These are phyloP conservation scores for Liriodendron chinense DNA, from an alignment of 164 flowering plant species.

Conservation along the genomic window DNA sequence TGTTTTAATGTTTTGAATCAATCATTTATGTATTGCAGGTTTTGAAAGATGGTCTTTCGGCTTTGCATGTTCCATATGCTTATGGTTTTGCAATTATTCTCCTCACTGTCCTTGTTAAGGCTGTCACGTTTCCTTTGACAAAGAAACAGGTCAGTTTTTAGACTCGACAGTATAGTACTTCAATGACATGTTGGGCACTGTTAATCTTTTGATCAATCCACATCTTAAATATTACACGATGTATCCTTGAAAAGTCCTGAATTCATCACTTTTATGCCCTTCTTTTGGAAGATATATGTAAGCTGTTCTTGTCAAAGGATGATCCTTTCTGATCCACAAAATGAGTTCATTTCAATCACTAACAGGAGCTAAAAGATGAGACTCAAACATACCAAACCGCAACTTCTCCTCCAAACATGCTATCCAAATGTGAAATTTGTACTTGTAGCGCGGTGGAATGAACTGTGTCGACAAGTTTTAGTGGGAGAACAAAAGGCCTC, in stretches of 20 bases:
- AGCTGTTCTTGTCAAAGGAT: not conserved
- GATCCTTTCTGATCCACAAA: not conserved
- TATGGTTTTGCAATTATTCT: conserved; percentile 97
- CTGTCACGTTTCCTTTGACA: conserved; percentile 87
- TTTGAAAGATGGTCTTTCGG: conserved; percentile 72
- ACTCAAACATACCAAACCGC: too few relatives aligned
- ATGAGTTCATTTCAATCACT: too few relatives aligned
- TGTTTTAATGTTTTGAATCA: not conserved
- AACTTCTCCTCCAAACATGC: too few relatives aligned
- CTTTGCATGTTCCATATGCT: conserved; percentile 79
- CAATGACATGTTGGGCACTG: not conserved
- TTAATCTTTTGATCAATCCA: not conserved
- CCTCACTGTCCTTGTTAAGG: conserved; percentile 87
- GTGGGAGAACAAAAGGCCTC: too few relatives aligned
- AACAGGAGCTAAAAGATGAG: too few relatives aligned
- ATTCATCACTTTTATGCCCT: not conserved
- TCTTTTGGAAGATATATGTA: too few relatives aligned
- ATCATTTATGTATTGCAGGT: conserved; percentile 40
- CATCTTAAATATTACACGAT: not conserved
- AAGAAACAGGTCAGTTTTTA: conserved; percentile 73
- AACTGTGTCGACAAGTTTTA: too few relatives aligned
- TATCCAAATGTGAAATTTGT: too few relatives aligned
- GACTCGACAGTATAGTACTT: not conserved
- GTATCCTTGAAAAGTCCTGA: not conserved
- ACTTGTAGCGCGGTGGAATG: too few relatives aligned